Evolutionary conservation across 2,329 filamentous ascomycete species (phyloP), one percentile per base, ranked within the genome.

Genomic region (Cladophialophora exuberans): DNA sequence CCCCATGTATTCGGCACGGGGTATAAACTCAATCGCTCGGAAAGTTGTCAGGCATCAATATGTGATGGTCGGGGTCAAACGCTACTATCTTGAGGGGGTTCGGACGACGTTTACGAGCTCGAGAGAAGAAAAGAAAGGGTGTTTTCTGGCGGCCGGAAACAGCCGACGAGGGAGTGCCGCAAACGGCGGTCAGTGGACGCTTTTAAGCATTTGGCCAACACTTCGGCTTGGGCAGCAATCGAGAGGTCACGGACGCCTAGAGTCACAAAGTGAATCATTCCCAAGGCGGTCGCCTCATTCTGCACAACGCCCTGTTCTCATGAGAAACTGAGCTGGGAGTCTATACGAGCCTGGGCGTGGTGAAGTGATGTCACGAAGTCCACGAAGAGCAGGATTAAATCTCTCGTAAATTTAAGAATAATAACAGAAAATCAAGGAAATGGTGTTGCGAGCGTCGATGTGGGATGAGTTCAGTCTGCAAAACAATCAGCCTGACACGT

Each of bases 141-240:
- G 15, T 57, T 52, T 7, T 57, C 49, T 57, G 54, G 54, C 43
- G 48, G 43, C 54, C 54, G 54, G 44, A 48, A 57, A 36, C 54
- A 11, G 52, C 54, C 54, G 53, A 56, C 25, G 1, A 42, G 41
- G 33, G 33, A 33, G 41, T 51, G 25, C 26, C 22, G 43, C 26
- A 39, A 43, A 18, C 23, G 30, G 20, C 30, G 38, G 48, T 51
- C 28, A 52, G 49, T 44, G 49, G 38, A 15, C n/a, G 39, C 18
- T 11, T 28, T 36, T 36, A 31, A 26, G 17, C 13, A 35, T 33
- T 31, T 17, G n/a, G 18, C 22, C 7, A 18, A 31, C 9, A 7
- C 42, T 18, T 43, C 18, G 43, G 26, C 35, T 52, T 57, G 54
- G 54, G 54, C 48, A 57, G 48, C 54, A 44, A 57, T 20, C 42